These are phyloP conservation scores for Cercospora zeina DNA, from an alignment of 2,329 filamentous ascomycete genomes.

Conservation along the genomic window DNA sequence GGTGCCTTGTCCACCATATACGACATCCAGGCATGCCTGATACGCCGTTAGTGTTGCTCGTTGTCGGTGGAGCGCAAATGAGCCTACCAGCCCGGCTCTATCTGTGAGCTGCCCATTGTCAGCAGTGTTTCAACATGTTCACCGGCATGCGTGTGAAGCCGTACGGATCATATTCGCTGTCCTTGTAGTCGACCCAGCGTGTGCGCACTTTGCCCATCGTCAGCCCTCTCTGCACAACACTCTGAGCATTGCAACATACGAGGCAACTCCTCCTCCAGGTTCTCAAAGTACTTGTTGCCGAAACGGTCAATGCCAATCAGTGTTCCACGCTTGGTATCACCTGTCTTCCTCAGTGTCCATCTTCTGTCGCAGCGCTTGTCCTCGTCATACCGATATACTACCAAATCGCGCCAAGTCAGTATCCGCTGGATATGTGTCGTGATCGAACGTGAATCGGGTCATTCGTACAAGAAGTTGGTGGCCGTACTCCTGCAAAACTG, in stretches of 20 bases:
- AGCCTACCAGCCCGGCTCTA: slow-evolving; percentile 82
- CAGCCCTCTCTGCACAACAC: slow-evolving; percentile 3
- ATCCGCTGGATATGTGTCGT: not conserved
- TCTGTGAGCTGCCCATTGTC: slow-evolving; percentile 64
- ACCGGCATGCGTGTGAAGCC: slow-evolving; percentile 32
- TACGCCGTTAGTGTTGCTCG: slow-evolving; percentile 7
- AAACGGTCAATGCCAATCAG: slow-evolving; percentile 82
- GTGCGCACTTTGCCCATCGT: slow-evolving; percentile 68
- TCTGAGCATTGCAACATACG: slow-evolving; percentile 56
- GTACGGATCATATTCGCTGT: slow-evolving; percentile 77
- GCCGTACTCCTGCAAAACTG: slow-evolving; percentile 71
- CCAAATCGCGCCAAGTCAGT: slow-evolving; percentile 23
- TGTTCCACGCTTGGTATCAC: slow-evolving; percentile 92
- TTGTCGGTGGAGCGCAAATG: not conserved
- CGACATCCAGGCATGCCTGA: slow-evolving; percentile 91
- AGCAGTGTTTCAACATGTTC: slow-evolving; percentile 31
- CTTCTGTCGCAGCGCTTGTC: slow-evolving; percentile 1
- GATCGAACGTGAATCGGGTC: slow-evolving; percentile 25
- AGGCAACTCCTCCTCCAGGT: slow-evolving; percentile 83
- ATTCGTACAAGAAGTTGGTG: slow-evolving; percentile 84
- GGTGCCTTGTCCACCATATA: slow-evolving; percentile 90
- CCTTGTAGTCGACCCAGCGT: slow-evolving; percentile 96
- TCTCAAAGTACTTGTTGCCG: slow-evolving; percentile 98
- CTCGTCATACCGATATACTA: slow-evolving; percentile 42
- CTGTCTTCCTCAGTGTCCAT: slow-evolving; percentile 49